A percentile compares a stretch with the other conserved stretches of the same genome.
These are phyloP conservation scores for Orobanche coerulescens DNA, from an alignment of 257 asterid genomes.

Conservation along the genomic window DNA sequence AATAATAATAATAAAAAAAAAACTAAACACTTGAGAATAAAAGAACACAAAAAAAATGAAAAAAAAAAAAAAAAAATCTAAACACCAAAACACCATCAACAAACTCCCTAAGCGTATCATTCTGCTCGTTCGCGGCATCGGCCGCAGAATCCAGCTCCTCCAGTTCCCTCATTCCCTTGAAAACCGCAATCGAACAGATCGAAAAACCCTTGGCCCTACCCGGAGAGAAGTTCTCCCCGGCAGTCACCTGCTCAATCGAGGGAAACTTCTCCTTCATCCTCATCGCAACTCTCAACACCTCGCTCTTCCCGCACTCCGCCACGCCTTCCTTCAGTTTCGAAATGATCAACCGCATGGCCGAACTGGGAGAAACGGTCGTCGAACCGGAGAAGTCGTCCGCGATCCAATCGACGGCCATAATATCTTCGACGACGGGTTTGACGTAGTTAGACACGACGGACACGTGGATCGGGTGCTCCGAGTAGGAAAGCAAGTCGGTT, in stretches of 20 bases:
- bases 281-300: conserved; percentile 35
- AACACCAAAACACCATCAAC: conserved; percentile 54
- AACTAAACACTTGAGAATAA: too few relatives aligned
- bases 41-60: too few relatives aligned
- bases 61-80: too few relatives aligned
- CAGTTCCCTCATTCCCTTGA: conserved; percentile 38
- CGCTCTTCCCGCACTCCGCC: conserved; percentile 35
- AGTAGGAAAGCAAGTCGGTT: conserved; percentile 43
- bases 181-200: conserved; percentile 60
- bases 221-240: conserved; percentile 65
- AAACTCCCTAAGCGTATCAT: conserved; percentile 45
- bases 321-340: conserved; percentile 50
- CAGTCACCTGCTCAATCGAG: conserved; percentile 43
- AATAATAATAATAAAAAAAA: too few relatives aligned
- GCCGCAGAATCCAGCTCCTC: conserved; percentile 41
- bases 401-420: conserved; percentile 72
- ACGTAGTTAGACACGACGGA: conserved; percentile 40
- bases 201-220: conserved; percentile 70
- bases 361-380: conserved; percentile 32
- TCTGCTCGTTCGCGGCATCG: conserved; percentile 37
- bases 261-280: conserved; percentile 41
- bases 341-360: conserved; percentile 42
- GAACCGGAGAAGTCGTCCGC: conserved; percentile 30
- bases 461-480: conserved; percentile 56
- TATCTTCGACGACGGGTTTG: conserved; percentile 44